Base-by-base conservation (phyloP, 306 rosid species). In the Medicago ruthenica region DNA sequence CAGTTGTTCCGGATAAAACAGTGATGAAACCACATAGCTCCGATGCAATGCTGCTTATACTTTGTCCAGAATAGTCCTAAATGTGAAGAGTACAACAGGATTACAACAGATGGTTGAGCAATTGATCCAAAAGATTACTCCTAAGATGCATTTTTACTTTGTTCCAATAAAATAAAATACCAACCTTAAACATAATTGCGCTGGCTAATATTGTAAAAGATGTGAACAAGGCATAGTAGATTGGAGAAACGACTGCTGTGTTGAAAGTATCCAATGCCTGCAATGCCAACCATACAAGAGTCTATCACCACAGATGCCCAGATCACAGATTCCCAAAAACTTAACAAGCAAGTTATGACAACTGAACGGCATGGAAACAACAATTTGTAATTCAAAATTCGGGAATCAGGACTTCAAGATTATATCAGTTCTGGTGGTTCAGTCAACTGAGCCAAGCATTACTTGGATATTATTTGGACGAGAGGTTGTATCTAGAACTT, bases 201-300 rank as follows among this genome's bases (percentile, higher is more conserved):
- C 97, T 92, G 71, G 98, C 98, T 27, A 91, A 83, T 65, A 94
- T 94, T 62, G 98, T 94, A 82, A 92, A 88, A 37, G 96, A 83
- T 69, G 98, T 94, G 89, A 91, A 94, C 90, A 92, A 66, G 75
- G 98, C 97, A 75, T 87, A 92, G 84, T 94, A 89, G 42, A 92
- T 92, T 0, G 98, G 97, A 57, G 98, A 94, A 79, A 94, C 98
- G 61, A 94, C 81, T 44, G 97, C 80, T 7, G 98, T 92, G 79
- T 91, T 90, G 79, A 92, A 94, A 61, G 87, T 91, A 76, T 92
- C 98, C 89, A 94, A 79, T 37, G 98, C 98, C 98, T 94, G 92
- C 74, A 79, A 71, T 72, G 57, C 42, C 67, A 61, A 34, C 12
- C 67, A 77, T 58, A 63, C 47, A 54, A 71, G 65, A 45, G 57